Evolutionary conservation across 805 yeast genomes (phyloP), one percentile per base, ranked within the genome.

Genomic region (Ogataea pini): DNA sequence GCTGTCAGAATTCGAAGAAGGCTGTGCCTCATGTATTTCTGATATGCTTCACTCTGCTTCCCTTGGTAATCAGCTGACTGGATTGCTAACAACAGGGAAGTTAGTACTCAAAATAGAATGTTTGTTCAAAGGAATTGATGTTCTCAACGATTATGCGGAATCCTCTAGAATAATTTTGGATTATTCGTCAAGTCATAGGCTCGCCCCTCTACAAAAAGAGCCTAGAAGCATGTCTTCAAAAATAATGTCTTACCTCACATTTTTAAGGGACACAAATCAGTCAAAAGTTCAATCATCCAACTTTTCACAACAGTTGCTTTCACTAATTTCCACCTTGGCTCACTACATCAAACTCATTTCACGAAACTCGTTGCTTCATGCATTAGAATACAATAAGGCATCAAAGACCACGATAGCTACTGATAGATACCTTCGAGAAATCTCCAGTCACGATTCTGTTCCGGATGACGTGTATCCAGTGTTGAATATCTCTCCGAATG

Each of bases 171-270:
- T 60, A 17, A 46, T 42, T 10, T 36, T 59, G 7, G 65, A 62
- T 44, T 59, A 58, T 40, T 20, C 56, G 10, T 40, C 50, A 40
- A 52, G 56, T 48, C 53, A 58, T 49, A 45, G 67, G 62, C 50
- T 73, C 64, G 54, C 77, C 59, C 57, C 67, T 4, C 61, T 79
- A 31, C 68, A 70, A 24, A 79, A 68, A 44, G 89, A 88, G 66
- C 97, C 99, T 10, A 77, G 96, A 61, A 86, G 86, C 44, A 75
- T 94, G 42, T 86, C 96, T 7, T 90, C 96, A 6, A 91, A 90
- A 63, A 76, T 94, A 7, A 91, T 94, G 85, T 82, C 89, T 42
- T 92, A 89, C 68, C 76, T 94, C 63, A 90, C 96, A 1, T 76
- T 89, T 28, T 69, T 94, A 36, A 75, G 97, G 52, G 89, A 88